Base-by-base conservation (phyloP, 441 rosid genomes). In the Gossypium schwendimanii region DNA sequence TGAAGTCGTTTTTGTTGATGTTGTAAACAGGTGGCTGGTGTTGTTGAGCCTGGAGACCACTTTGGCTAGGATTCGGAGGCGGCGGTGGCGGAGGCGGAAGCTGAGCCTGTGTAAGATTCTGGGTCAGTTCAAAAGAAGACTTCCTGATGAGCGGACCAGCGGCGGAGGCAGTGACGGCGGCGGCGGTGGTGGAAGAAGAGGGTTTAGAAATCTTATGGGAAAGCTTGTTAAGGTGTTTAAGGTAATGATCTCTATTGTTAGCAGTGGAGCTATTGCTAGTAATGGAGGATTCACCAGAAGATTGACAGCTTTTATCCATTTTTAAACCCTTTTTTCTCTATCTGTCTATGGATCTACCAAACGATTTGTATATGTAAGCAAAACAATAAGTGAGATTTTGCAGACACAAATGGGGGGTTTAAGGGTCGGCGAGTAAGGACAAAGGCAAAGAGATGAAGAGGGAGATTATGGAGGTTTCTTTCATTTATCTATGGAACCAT, bases 11-110 rank as follows among this genome's bases (percentile, higher is more conserved):
- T 77, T 92, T 94, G 84, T 92, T 92, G 78, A 94, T 94, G 71
- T 94, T 94, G 77, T 92, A 94, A 6, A 94, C 97, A 3, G 97
- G 97, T 1, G 97, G 98, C 72, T 94, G 98, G 50, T 87, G 91
- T 77, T 84, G 96, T 28, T 77, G 87, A 75, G 81, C 5, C 73
- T 74, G 83, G 7, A 71, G 84, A 67, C 74, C 78, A 4, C 71
- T 74, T 26, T 61, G 79, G 15, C 31, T 18, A 10, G 55, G 75
- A 71, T 65, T 74, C 74, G 69, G 3, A 69, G 76, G 21, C 75
- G 79, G 45, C 24, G 58, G 21, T 0, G 50, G 50, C 14, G 50
- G 50, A 45, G 72, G 74, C 47, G 47, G 65, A 39, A 45, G 33
- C 14, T 59, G 83, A 3, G 36, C 44, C 14, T 59, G 83, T 1